phyloP scores from a whole-genome alignment of 345 rosid species.

The Camelina laxa region DNA sequence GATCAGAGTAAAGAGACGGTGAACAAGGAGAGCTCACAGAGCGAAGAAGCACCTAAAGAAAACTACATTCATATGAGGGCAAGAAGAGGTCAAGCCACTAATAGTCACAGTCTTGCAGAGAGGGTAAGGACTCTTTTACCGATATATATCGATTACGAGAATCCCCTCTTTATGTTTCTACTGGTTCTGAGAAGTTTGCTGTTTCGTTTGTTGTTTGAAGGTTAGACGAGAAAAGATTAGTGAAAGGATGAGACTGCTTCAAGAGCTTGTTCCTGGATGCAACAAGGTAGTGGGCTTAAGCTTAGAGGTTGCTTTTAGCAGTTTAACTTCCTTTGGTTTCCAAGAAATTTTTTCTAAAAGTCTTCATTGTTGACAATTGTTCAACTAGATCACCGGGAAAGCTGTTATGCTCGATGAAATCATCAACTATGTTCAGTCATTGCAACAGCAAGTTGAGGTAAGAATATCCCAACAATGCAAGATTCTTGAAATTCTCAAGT shows the following conservation, averaged over 20 bases:
- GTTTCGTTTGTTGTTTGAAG: conserved; percentile 47
- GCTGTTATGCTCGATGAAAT: conserved; percentile 99
- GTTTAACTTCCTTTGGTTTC: conserved; percentile 12
- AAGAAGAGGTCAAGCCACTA: conserved; percentile 95
- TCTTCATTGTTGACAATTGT: conserved; percentile 24
- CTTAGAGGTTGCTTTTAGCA: not conserved
- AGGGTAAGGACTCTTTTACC: conserved; percentile 57
- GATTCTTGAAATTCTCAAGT: conserved; percentile 21
- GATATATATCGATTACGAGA: not conserved
- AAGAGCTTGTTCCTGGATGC: conserved; percentile 98
- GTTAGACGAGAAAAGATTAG: conserved; percentile 98
- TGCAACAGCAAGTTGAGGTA: conserved; percentile 99
- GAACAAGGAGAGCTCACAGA: conserved; percentile 66
- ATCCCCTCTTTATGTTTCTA: not conserved
- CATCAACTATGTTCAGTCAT: conserved; percentile 94
- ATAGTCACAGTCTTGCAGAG: conserved; percentile 97
- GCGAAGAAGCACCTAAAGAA: conserved; percentile 75
- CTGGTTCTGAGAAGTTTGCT: conserved; percentile 31
- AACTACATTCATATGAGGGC: conserved; percentile 93
- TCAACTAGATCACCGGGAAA: conserved; percentile 86
- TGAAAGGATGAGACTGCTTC: conserved; percentile 94
- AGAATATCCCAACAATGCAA: not conserved
- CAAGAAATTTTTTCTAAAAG: not conserved
- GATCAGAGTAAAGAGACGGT: conserved; percentile 59
- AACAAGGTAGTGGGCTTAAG: conserved; percentile 66